These are phyloP conservation scores for Yarrowia hollandica DNA, from an alignment of 805 yeast species.

Conservation along the genomic window DNA sequence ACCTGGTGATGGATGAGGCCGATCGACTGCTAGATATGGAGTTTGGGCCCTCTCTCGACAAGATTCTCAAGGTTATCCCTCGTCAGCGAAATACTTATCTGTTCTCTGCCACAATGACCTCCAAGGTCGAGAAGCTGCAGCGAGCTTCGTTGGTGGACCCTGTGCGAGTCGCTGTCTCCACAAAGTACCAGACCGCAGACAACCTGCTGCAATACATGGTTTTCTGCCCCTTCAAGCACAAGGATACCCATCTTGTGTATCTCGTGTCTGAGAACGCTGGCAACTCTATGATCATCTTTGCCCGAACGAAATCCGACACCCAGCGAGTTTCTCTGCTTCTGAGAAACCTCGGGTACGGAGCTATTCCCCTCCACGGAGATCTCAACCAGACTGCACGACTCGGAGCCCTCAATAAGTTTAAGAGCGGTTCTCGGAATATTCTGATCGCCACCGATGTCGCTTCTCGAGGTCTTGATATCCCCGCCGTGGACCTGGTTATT, in stretches of 20 bases:
- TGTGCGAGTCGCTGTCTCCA: conserved; percentile 85
- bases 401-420: conserved; percentile 85
- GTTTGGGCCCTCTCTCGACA: conserved; percentile 91
- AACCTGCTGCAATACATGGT: conserved; percentile 85
- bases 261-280: conserved; percentile 79
- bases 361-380: conserved; percentile 94
- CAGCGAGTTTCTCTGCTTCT: conserved; percentile 84
- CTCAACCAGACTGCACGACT: conserved; percentile 91
- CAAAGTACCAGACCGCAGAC: conserved; percentile 88
- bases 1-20: conserved; percentile 94
- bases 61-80: conserved; percentile 81
- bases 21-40: conserved; percentile 94
- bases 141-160: conserved; percentile 89
- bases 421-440: conserved; percentile 90
- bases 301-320: conserved; percentile 93
- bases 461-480: conserved; percentile 96
- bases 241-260: conserved; percentile 83
- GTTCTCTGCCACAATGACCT: conserved; percentile 97
- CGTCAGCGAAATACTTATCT: conserved; percentile 73
- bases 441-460: conserved; percentile 96
- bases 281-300: conserved; percentile 83
- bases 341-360: conserved; percentile 77
- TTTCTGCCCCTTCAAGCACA: conserved; percentile 89
- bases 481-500: conserved; percentile 82
- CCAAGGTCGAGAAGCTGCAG: conserved; percentile 90